A percentile compares a stretch with the other conserved stretches of the same genome.
These are phyloP conservation scores for Pugionium dolabratum DNA, from an alignment of 345 rosid species.

Conservation along the genomic window DNA sequence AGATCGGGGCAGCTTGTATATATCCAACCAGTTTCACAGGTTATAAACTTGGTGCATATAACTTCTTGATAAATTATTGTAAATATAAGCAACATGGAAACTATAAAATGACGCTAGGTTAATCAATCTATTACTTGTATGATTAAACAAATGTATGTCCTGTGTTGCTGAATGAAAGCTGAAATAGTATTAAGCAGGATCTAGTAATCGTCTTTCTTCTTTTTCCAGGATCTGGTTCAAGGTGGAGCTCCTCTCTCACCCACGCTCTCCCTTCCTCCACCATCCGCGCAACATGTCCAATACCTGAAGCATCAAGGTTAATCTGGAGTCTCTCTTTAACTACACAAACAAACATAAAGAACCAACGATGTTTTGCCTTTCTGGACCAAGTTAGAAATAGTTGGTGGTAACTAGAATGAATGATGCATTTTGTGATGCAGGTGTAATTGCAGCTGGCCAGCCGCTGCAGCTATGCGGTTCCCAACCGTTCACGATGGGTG, in stretches of 20 bases:
- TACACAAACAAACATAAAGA: conserved; percentile 1
- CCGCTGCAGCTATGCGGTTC: conserved; percentile 44
- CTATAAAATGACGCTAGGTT: background rate
- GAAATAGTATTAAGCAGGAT: background rate
- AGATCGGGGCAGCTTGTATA: conserved; percentile 69
- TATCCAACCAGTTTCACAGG: conserved; percentile 78
- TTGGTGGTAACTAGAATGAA: background rate
- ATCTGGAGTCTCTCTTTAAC: conserved; percentile 6
- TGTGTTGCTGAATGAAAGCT: background rate
- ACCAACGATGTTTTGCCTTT: background rate
- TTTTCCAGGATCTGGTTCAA: conserved; percentile 61
- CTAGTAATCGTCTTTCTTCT: background rate
- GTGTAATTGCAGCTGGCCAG: conserved; percentile 30
- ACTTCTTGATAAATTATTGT: background rate
- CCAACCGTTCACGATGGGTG: conserved; percentile 46
- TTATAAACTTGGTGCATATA: conserved; percentile 42
- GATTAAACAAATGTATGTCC: background rate
- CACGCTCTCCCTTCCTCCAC: conserved; percentile 52
- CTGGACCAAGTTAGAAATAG: background rate
- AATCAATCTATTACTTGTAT: background rate
- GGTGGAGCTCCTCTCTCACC: conserved; percentile 52
- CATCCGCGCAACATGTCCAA: conserved; percentile 55
- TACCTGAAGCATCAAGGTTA: conserved; percentile 62
- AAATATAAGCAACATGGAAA: conserved; percentile 3
- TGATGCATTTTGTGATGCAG: conserved; percentile 12